Evolutionary conservation across 2,329 filamentous ascomycete species (phyloP), one percentile per base, ranked within the genome.

Genomic region (Botrytis cinerea): DNA sequence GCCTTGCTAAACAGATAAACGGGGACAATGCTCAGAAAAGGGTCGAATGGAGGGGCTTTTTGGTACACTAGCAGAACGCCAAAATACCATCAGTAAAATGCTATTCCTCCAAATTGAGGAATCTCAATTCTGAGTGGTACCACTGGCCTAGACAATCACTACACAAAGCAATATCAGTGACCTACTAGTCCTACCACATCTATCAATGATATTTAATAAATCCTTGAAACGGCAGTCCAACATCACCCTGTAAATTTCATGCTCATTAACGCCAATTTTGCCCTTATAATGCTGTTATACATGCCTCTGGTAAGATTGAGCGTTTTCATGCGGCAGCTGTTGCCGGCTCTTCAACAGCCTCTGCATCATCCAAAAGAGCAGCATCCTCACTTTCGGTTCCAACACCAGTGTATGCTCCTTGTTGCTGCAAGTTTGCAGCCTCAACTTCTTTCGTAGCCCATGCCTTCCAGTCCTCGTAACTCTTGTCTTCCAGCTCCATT

Each of bases 381-480:
- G 71, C 35, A 74, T 77, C 32, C 70, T 80, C 80, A 48, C 83
- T 81, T 5, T 82, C 82, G 9, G 79, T 78, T 51, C 83, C 84
- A 75, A 86, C 85, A 51, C 80, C 83, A 66, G 83, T 82, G 73
- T 87, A 84, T 40, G 84, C 83, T 7, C 83, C 81, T 67, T 81
- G 83, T 73, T 81, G 83, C 71, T 81, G 79, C 35, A 83, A 80
- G 74, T 86, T 83, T 64, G 83, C 77, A 73, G 81, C 82, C 73
- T 81, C 82, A 70, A 85, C 83, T 80, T 88, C 81, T 75, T 82
- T 83, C 67, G 80, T 80, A 4, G 94, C 94, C 93, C 94, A 97
- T 40, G 80, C 80, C 87, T 94, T 95, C 96, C 96, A 99, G 75
- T 86, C 85, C 83, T 98, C 93, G 82, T 90, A 97, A 74, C 90